Conservation (phyloP, 345 rosid species). For the Rhodamnia rubescens region DNA sequence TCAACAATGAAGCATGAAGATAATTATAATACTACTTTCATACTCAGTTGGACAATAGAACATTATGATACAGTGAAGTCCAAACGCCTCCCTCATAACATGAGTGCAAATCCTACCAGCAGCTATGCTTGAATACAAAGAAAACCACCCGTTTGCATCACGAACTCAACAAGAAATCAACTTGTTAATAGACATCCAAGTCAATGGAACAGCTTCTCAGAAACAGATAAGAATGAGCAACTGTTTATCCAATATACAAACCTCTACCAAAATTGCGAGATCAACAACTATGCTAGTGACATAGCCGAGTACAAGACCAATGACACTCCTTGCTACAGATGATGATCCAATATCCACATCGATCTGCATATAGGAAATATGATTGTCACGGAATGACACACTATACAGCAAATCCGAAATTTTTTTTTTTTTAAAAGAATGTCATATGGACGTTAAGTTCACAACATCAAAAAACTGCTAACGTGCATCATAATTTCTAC, state of each 20-base stretch:
- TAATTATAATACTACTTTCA: background rate
- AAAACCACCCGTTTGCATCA: background rate
- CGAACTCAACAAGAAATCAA: background rate
- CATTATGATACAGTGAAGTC: background rate
- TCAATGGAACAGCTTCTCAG: background rate
- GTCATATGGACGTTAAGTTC: background rate
- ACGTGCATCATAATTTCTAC: background rate
- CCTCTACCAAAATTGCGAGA: conserved; percentile 93
- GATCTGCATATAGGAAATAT: conserved; percentile 38
- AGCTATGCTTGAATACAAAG: background rate
- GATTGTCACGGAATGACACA: background rate
- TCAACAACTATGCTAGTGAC: conserved; percentile 95
- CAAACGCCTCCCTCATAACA: background rate
- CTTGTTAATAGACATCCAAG: background rate
- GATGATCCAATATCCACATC: conserved; percentile 99
- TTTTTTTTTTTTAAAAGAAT: background rate
- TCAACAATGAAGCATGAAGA: background rate
- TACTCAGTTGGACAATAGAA: background rate
- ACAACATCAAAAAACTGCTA: background rate
- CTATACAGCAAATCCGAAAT: background rate
- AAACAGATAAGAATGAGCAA: background rate
- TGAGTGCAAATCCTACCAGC: background rate
- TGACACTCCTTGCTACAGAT: conserved; percentile 92
- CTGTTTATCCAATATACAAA: conserved; percentile 4
- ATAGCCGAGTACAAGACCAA: conserved; percentile 90